Conservation (phyloP, 176 grass and related monocot species). For the Panicum miliaceum region DNA sequence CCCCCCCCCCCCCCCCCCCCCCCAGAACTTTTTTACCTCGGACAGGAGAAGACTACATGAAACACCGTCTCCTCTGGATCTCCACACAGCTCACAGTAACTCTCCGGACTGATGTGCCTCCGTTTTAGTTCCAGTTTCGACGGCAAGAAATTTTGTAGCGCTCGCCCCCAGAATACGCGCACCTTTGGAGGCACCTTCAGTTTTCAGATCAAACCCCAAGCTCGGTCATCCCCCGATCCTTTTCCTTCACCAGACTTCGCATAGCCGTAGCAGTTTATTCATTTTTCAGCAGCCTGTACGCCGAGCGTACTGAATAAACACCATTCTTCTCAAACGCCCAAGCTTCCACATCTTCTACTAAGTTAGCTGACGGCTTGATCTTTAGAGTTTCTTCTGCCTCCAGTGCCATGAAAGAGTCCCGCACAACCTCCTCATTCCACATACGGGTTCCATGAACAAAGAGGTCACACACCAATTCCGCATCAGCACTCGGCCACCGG, state of each 20-base stretch:
- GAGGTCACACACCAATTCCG: too few relatives aligned
- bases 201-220: rapidly evolving
- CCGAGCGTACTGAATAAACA: neutral
- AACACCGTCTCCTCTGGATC: neutral
- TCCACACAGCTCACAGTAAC: neutral
- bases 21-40: too few relatives aligned
- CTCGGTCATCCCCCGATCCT: rapidly evolving
- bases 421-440: too few relatives aligned
- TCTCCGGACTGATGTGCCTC: neutral
- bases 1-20: too few relatives aligned
- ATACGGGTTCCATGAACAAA: too few relatives aligned
- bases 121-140: neutral
- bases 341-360: neutral
- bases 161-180: neutral
- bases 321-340: neutral
- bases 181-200: neutral
- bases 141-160: neutral
- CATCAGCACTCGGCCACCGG: rapidly evolving
- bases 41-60: neutral
- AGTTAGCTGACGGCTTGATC: neutral
- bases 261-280: rapidly evolving
- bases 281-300: neutral
- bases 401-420: too few relatives aligned
- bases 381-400: neutral
- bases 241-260: rapidly evolving